Evolutionary conservation across 2,329 filamentous ascomycete genomes (phyloP).

Genomic region (Trichoderma sp.): DNA sequence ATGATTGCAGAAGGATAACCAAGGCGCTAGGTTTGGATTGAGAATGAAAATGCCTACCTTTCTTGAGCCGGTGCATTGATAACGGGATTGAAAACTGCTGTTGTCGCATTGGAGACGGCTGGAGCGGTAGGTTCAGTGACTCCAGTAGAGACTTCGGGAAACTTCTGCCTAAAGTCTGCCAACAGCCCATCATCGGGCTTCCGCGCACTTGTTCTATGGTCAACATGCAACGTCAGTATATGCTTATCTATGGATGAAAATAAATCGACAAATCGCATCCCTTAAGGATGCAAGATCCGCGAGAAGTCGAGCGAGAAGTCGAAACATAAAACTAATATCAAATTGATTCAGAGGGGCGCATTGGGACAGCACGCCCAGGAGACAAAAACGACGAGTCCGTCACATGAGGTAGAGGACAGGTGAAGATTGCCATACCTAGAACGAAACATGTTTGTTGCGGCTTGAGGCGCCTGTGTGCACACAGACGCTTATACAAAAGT

Average conservation of each 20-base stretch:
- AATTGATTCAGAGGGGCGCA: neutral
- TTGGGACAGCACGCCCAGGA: neutral
- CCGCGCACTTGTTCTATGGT: conserved; percentile 69
- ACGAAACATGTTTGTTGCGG: conserved; percentile 28
- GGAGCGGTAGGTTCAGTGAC: conserved; percentile 51
- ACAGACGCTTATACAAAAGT: neutral
- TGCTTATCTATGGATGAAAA: neutral
- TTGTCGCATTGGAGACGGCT: conserved; percentile 44
- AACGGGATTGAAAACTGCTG: conserved; percentile 30
- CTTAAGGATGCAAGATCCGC: neutral
- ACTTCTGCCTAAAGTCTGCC: conserved; percentile 79
- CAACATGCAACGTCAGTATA: conserved; percentile 10
- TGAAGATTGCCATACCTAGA: conserved; percentile 20
- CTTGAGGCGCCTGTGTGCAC: neutral
- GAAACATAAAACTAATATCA: neutral
- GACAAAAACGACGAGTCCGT: neutral
- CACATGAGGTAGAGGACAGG: neutral
- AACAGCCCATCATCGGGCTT: conserved; percentile 84
- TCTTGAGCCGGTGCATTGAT: conserved; percentile 36
- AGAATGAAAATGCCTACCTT: conserved; percentile 33
- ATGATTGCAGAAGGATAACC: neutral
- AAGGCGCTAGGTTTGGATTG: neutral
- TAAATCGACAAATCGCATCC: neutral
- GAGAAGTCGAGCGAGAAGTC: neutral
- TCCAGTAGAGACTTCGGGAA: conserved; percentile 70